Evolutionary conservation across 139 green algal genomes (phyloP), one percentile per base, ranked within the genome.

Genomic region (Chlorella sp.): DNA sequence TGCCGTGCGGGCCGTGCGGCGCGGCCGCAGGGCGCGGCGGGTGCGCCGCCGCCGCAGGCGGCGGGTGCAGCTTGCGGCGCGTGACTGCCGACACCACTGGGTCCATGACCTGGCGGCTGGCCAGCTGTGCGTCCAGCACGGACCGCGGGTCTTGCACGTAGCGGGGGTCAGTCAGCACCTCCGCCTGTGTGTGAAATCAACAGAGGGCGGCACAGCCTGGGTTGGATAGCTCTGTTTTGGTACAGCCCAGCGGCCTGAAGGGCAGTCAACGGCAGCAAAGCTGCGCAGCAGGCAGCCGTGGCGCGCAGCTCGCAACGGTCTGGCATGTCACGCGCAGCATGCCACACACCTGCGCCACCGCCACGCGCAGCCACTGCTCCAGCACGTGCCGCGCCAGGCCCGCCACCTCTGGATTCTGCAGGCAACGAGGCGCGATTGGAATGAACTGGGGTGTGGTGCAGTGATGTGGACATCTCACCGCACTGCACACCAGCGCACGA

Each of bases 131-230:
- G 7, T 87, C 86, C 73, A 89, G 56, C 57, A 74, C 85, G 1
- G 68, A 56, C 25, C 79, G 76, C 12, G 87, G 87, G 62, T 90
- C 87, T 25, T 87, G 30, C 25, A 87, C 65, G 30, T 90, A 90
- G n/a, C 76, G 76, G 3, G 75, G 86, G 15, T 88, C 74, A 0
- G 67, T 39, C 26, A 91, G 56, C 47, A 88, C 84, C 55, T 63
- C 26, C 41, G 87, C 74, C 70, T 91, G 69, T 34, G 47, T 5
- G 34, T 23, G n/a, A n/a, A n/a, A n/a, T n/a, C n/a, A n/a, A n/a
- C n/a, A n/a, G n/a, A n/a, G n/a, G n/a, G n/a, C n/a, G n/a, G n/a
- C n/a, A n/a, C n/a, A n/a, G n/a, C n/a, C n/a, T n/a, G n/a, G n/a
- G n/a, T n/a, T n/a, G n/a, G n/a, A n/a, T n/a, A n/a, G n/a, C n/a